phyloP scores from a whole-genome alignment of 257 asterid genomes.

The Cinchona pubescens region DNA sequence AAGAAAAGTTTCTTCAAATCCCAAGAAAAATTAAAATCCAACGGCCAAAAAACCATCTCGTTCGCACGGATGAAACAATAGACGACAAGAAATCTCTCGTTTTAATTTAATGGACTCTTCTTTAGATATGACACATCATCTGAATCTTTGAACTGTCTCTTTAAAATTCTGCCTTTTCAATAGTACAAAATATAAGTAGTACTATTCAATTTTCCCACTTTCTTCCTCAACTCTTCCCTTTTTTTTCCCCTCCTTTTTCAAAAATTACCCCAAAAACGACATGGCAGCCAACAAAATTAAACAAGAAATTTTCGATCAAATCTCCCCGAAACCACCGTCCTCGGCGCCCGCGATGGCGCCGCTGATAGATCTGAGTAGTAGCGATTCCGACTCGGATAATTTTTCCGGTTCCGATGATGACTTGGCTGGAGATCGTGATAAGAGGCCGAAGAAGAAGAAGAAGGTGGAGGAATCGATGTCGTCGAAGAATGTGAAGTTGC shows the following conservation, averaged over 20 bases:
- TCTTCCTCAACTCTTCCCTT: neutral
- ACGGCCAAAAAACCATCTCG: neutral
- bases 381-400: slow-evolving; percentile 32
- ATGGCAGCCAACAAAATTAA: slow-evolving; percentile 10
- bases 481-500: slow-evolving; percentile 34
- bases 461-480: slow-evolving; percentile 25
- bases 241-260: neutral
- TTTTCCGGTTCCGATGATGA: neutral
- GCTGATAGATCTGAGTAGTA: slow-evolving; percentile 30
- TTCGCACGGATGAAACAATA: neutral
- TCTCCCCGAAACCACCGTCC: neutral
- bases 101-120: too few species aligned
- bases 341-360: neutral
- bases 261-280: neutral
- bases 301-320: neutral
- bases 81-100: neutral
- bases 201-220: too few species aligned
- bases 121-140: too few species aligned
- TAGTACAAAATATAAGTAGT: too few species aligned
- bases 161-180: neutral
- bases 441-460: slow-evolving; percentile 41
- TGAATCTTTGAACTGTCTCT: neutral
- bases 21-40: neutral
- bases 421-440: slow-evolving; percentile 3
- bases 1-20: neutral